Evolutionary conservation across 257 asterid species (phyloP).

Genomic region (Solanum rostratum): DNA sequence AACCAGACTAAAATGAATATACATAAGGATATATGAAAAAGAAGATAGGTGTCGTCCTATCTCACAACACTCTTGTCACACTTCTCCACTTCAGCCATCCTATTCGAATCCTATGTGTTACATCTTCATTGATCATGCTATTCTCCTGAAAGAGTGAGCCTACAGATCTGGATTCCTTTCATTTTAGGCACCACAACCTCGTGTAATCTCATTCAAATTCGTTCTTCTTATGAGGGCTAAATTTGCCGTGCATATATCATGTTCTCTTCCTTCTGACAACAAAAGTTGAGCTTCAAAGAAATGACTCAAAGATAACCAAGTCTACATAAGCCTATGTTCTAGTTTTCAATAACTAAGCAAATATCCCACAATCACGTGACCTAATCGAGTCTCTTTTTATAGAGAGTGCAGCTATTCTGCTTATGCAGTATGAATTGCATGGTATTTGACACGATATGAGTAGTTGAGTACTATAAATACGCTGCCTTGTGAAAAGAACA

Average conservation of each 20-base stretch:
- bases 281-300: background rate
- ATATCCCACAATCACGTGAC: background rate
- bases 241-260: background rate
- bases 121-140: background rate
- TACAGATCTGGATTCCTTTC: background rate
- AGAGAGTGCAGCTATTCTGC: background rate
- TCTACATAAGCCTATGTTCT: background rate
- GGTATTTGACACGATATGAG: background rate
- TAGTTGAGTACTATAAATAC: background rate
- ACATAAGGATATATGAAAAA: background rate
- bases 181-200: background rate
- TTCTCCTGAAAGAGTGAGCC: background rate
- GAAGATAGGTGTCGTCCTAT: background rate
- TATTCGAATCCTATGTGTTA: background rate
- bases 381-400: background rate
- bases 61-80: background rate
- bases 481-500: background rate
- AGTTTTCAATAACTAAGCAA: background rate
- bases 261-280: background rate
- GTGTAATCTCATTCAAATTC: background rate
- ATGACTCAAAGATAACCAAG: background rate
- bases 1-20: background rate
- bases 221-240: background rate
- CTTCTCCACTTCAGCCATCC: background rate
- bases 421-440: background rate